phyloP scores from a whole-genome alignment of 2,329 filamentous ascomycete genomes.

The Colletotrichum caudatum region DNA sequence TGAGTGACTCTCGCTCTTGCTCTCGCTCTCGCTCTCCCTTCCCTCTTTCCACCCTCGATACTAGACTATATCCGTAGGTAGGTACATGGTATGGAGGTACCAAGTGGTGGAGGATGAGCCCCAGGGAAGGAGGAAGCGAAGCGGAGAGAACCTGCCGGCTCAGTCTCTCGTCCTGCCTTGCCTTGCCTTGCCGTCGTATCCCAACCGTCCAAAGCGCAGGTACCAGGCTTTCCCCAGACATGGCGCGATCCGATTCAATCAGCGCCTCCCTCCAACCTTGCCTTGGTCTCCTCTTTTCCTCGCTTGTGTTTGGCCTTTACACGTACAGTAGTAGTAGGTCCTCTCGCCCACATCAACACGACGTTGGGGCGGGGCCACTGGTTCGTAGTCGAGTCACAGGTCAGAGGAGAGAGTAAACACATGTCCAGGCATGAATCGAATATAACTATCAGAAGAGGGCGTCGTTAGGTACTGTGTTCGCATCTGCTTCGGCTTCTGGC shows the following conservation, averaged over 20 bases:
- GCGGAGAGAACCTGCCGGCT: constrained; percentile 1
- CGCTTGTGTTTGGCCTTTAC: constrained; percentile 29
- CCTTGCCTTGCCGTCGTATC: background rate
- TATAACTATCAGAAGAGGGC: background rate
- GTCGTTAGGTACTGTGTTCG: background rate
- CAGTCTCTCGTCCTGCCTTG: constrained; percentile 5
- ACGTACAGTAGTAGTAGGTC: background rate
- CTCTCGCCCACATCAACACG: constrained; percentile 28
- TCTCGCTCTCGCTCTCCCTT: constrained; percentile 27
- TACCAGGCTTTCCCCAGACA: constrained; percentile 37
- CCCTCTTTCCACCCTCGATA: background rate
- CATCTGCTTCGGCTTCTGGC: constrained; percentile 16
- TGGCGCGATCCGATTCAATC: constrained; percentile 41
- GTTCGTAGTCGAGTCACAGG: constrained; percentile 20
- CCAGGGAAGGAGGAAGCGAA: constrained; percentile 9
- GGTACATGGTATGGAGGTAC: too few species aligned
- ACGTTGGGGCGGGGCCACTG: constrained; percentile 30
- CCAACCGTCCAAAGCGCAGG: constrained; percentile 19
- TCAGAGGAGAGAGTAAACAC: background rate
- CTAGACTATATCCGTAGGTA: too few species aligned
- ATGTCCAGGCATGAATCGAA: background rate
- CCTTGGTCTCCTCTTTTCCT: constrained; percentile 29
- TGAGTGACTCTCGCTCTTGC: constrained; percentile 11
- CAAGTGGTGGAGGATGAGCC: background rate
- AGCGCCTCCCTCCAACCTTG: constrained; percentile 2